Evolutionary conservation across 352 stramenopile species (phyloP).

Genomic region (Phytophthora megakarya): DNA sequence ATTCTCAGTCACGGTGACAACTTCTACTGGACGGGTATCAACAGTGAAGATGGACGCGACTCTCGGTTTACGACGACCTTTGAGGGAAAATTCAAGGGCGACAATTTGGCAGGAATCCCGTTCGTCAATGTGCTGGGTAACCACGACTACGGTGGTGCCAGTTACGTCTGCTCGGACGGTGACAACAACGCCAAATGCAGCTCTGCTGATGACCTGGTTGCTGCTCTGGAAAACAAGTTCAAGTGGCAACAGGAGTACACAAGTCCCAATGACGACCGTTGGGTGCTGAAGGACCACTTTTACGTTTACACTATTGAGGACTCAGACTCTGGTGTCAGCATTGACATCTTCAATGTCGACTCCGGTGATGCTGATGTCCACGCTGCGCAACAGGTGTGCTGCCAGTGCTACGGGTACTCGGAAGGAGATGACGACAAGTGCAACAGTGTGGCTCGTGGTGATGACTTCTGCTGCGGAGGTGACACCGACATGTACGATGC

Average conservation of each 20-base stretch:
- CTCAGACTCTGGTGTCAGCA: slow-evolving; percentile 43
- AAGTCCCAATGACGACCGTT: slow-evolving; percentile 62
- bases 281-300: slow-evolving; percentile 64
- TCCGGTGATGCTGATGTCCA: slow-evolving; percentile 63
- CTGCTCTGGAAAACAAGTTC: slow-evolving; percentile 52
- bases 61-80: slow-evolving; percentile 67
- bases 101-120: slow-evolving; percentile 49
- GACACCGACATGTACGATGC: slow-evolving; percentile 55
- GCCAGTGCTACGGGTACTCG: slow-evolving; percentile 70
- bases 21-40: slow-evolving; percentile 76
- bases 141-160: slow-evolving; percentile 72
- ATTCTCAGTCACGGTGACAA: slow-evolving; percentile 74
- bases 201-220: slow-evolving; percentile 34
- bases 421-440: slow-evolving; percentile 47
- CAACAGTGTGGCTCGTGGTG: slow-evolving; percentile 47
- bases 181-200: slow-evolving; percentile 40
- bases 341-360: slow-evolving; percentile 75
- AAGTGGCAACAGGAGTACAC: slow-evolving; percentile 56
- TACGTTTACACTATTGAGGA: slow-evolving; percentile 58
- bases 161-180: slow-evolving; percentile 55
- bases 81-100: slow-evolving; percentile 57
- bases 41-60: slow-evolving; percentile 43
- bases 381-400: slow-evolving; percentile 57
- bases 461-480: slow-evolving; percentile 60
- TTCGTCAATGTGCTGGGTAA: slow-evolving; percentile 74